Evolutionary conservation across 148 eudicot species (phyloP).

Genomic region (Fagopyrum tataricum): DNA sequence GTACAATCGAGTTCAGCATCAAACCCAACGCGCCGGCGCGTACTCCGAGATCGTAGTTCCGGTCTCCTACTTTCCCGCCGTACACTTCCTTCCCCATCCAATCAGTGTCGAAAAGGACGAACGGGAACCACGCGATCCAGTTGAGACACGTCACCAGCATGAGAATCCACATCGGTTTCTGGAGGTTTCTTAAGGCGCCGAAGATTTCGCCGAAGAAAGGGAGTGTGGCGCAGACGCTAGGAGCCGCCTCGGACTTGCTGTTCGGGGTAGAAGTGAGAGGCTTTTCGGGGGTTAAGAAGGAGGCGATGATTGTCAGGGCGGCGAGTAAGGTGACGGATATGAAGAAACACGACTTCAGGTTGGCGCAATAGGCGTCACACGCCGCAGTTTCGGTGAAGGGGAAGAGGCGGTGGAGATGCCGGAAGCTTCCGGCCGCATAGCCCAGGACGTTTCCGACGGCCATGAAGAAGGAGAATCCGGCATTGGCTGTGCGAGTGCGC

Average conservation of each 20-base stretch:
- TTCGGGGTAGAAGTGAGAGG: conserved; percentile 9
- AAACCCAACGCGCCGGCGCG: conserved; percentile 63
- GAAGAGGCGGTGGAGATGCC: conserved; percentile 30
- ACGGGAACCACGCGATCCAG: conserved; percentile 79
- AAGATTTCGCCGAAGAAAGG: conserved; percentile 45
- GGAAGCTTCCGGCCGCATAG: conserved; percentile 66
- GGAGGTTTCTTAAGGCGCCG: conserved; percentile 36
- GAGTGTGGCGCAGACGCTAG: not conserved
- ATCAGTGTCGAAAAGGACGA: conserved; percentile 62
- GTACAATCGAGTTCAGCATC: conserved; percentile 56
- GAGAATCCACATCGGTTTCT: conserved; percentile 54
- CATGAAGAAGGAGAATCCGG: conserved; percentile 62
- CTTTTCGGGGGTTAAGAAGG: conserved; percentile 32
- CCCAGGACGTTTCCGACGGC: conserved; percentile 71
- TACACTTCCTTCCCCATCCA: conserved; percentile 77
- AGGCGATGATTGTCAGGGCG: conserved; percentile 28
- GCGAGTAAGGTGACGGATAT: conserved; percentile 43
- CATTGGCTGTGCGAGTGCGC: conserved; percentile 39
- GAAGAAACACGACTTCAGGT: conserved; percentile 68
- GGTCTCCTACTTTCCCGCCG: conserved; percentile 46
- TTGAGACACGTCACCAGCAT: conserved; percentile 56
- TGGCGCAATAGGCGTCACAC: conserved; percentile 76
- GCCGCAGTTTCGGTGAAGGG: conserved; percentile 59
- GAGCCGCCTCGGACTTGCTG: not conserved
- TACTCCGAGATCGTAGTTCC: conserved; percentile 48